Evolutionary conservation across 169 alveolate species (phyloP).

Genomic region (Cryptosporidium bovis): DNA sequence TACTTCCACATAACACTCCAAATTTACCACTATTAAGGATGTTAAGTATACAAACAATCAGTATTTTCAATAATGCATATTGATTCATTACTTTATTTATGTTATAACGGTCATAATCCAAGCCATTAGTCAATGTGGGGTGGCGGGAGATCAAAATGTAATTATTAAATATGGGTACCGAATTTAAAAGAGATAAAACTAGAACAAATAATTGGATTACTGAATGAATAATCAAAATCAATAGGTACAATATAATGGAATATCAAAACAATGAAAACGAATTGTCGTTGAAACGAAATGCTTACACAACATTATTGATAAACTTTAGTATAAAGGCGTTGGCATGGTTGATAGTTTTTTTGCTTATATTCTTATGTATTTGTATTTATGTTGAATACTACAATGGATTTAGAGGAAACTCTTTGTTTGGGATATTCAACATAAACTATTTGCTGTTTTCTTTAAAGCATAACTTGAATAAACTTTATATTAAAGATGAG

Average conservation of each 20-base stretch:
- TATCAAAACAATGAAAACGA: neutral
- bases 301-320: too few species aligned
- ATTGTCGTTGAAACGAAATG: too few species aligned
- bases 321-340: too few species aligned
- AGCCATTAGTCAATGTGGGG: neutral
- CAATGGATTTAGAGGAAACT: too few species aligned
- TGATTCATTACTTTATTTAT: neutral
- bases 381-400: too few species aligned
- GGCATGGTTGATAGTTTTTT: too few species aligned
- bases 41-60: neutral
- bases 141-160: neutral
- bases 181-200: neutral
- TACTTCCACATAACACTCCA: neutral
- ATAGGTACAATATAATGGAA: neutral
- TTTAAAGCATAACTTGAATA: too few species aligned
- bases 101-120: neutral
- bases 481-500: too few species aligned
- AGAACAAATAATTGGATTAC: neutral
- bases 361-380: too few species aligned
- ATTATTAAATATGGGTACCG: neutral
- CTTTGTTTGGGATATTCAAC: too few species aligned
- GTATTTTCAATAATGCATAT: slow-evolving; percentile 1
- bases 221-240: too few species aligned
- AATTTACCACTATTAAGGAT: neutral
- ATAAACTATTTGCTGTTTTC: too few species aligned